Evolutionary conservation across 441 rosid species (phyloP).

Genomic region (Populus hybrid): DNA sequence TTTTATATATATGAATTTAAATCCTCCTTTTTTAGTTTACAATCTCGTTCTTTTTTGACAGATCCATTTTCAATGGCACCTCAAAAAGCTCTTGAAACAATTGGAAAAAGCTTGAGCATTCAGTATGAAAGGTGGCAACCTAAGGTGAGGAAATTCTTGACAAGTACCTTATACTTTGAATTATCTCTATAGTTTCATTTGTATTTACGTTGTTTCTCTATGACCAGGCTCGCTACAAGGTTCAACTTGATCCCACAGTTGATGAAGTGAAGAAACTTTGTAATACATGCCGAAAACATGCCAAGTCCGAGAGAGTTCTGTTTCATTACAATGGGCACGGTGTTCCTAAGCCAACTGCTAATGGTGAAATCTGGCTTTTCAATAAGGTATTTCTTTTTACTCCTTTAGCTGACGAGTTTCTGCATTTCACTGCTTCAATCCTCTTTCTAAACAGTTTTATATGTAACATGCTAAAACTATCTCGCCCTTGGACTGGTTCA

Average conservation of each 20-base stretch:
- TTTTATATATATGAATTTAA: background rate
- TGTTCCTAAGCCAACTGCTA: conserved; percentile 96
- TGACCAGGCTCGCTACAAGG: conserved; percentile 84
- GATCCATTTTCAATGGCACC: conserved; percentile 99
- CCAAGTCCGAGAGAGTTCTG: conserved; percentile 89
- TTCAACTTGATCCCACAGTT: conserved; percentile 87
- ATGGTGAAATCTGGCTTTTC: conserved; percentile 99
- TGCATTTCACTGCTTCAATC: conserved; percentile 27
- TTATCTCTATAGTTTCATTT: conserved; percentile 15
- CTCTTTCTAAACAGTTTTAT: conserved; percentile 7
- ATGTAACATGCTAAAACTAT: conserved; percentile 11
- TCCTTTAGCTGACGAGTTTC: background rate
- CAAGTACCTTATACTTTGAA: background rate
- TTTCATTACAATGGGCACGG: conserved; percentile 99
- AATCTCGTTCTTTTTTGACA: conserved; percentile 31
- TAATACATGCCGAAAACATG: conserved; percentile 79
- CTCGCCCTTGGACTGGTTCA: conserved; percentile 29
- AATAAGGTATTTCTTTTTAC: conserved; percentile 64
- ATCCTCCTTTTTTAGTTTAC: background rate
- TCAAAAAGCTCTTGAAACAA: conserved; percentile 83
- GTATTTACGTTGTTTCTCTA: conserved; percentile 14
- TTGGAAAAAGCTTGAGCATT: conserved; percentile 78
- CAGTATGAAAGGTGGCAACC: conserved; percentile 99
- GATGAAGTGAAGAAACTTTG: conserved; percentile 98
- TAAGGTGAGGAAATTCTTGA: conserved; percentile 48